A percentile compares a stretch with the other conserved stretches of the same genome.
Conservation (phyloP, 2,329 filamentous ascomycete genomes). For the Claviceps africana region DNA sequence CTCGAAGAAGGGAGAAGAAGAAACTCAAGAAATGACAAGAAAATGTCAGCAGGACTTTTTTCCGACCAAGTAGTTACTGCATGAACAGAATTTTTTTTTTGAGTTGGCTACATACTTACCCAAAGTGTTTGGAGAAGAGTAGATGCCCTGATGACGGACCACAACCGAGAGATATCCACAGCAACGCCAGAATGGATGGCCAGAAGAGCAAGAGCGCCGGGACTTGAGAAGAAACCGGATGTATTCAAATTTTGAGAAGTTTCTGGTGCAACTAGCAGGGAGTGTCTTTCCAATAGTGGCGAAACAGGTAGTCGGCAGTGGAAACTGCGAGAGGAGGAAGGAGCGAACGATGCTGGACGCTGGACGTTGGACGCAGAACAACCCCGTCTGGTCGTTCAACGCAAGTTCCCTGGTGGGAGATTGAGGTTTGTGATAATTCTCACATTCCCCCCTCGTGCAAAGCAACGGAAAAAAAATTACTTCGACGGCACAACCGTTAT, state of each 20-base stretch:
- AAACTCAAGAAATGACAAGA: conserved; percentile 4
- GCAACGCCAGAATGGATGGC: background rate
- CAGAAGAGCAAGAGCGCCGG: background rate
- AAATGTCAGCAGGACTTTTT: conserved; percentile 1
- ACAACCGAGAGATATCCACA: background rate
- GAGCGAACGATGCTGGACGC: background rate
- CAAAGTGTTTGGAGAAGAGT: conserved; percentile 1
- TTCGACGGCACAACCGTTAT: background rate
- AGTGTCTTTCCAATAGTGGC: background rate
- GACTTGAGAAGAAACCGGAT: background rate
- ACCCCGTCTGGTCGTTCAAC: background rate
- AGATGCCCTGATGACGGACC: background rate
- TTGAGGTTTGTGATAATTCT: background rate
- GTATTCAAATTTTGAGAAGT: background rate
- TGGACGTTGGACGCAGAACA: background rate
- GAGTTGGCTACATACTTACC: conserved; percentile 1
- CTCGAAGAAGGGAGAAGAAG: conserved; percentile 2
- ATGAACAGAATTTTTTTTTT: background rate
- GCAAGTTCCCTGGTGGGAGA: background rate
- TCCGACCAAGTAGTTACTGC: background rate
- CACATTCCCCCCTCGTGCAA: background rate
- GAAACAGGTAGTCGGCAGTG: background rate
- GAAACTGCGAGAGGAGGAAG: background rate
- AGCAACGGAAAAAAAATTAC: background rate
- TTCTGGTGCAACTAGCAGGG: background rate